Base-by-base conservation (phyloP, 2,329 filamentous ascomycete genomes). In the Juglanconis oblonga region DNA sequence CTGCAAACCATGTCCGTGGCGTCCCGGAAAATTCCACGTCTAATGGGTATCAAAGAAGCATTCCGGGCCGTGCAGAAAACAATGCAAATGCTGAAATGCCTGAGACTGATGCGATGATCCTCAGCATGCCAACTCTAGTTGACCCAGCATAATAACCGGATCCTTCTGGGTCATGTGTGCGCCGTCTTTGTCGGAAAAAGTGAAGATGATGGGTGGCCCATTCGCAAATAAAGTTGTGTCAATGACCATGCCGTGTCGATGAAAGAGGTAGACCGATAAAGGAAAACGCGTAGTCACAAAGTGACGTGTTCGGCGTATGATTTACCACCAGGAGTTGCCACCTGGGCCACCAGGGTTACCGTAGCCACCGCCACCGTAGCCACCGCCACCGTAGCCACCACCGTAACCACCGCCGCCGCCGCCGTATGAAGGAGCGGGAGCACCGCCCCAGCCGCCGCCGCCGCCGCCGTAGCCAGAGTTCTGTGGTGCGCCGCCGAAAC, bases 281-380 rank as follows among this genome's bases (percentile, higher is more conserved):
- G 49, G 54, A 60, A 63, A 17, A 29, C 44, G 35, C 33, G 52
- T 45, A 38, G 55, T 49, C 45, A 24, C 42, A 55, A 47, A 50
- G n/a, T 42, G 29, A 38, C 24, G 45, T 33, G 6, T 33, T 33
- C 56, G 57, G 63, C 59, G 62, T 64, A 61, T 53, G 59, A 62
- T 66, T 79, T 84, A 85, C 83, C 82, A 91, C 88, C 89, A 91
- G 67, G 85, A 87, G 72, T 86, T 85, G 70, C 84, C 84, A 62
- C 84, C 84, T 50, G 79, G 79, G 66, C 83, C 83, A 66, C 83
- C 81, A 68, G 88, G 87, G 77, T 90, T 88, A 74, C 88, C 88
- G 76, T 90, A 90, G 74, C 84, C 76, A 63, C 84, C 84, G 57
- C 81, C 76, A 55, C 76, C 75, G 57, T 73, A 71, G 52, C 80